phyloP scores from a whole-genome alignment of 2,329 filamentous ascomycete genomes.

The Fusarium succisae region DNA sequence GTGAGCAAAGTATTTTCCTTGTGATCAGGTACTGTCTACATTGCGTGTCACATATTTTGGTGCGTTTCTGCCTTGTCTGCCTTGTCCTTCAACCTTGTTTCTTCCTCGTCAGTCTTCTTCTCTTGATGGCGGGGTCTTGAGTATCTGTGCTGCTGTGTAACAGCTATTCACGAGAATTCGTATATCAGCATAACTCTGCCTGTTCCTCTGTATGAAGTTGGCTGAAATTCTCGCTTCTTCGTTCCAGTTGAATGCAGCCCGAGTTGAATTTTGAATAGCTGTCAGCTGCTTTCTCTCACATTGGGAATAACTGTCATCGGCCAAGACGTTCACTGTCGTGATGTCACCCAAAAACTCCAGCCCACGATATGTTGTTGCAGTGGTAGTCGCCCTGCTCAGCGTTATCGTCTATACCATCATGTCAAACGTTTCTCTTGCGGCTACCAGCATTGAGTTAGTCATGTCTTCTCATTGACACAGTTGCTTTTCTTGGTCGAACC shows the following conservation, averaged over 20 bases:
- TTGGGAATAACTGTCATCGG: neutral
- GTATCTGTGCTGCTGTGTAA: slow-evolving; percentile 16
- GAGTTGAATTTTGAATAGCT: neutral
- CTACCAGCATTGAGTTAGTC: slow-evolving; percentile 24
- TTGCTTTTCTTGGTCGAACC: neutral
- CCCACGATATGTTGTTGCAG: slow-evolving; percentile 27
- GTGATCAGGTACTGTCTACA: slow-evolving; percentile 30
- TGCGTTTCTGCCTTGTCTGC: slow-evolving; percentile 31
- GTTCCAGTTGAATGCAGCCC: neutral
- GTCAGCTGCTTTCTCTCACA: neutral
- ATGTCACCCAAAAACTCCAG: slow-evolving; percentile 14
- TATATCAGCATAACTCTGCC: slow-evolving; percentile 16
- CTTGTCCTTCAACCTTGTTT: slow-evolving; percentile 9
- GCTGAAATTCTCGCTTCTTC: neutral
- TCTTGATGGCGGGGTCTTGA: slow-evolving; percentile 26
- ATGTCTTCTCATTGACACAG: neutral
- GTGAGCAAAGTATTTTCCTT: slow-evolving; percentile 38
- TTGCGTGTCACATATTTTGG: slow-evolving; percentile 13
- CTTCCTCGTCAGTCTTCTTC: neutral
- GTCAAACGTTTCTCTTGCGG: neutral
- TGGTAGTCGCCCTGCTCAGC: slow-evolving; percentile 38
- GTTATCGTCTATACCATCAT: slow-evolving; percentile 17
- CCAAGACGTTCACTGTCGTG: slow-evolving; percentile 4
- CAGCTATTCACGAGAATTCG: slow-evolving; percentile 17
- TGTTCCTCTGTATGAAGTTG: neutral